Evolutionary conservation across 2,329 filamentous ascomycete genomes (phyloP).

Genomic region (Cladorrhinum sp.): DNA sequence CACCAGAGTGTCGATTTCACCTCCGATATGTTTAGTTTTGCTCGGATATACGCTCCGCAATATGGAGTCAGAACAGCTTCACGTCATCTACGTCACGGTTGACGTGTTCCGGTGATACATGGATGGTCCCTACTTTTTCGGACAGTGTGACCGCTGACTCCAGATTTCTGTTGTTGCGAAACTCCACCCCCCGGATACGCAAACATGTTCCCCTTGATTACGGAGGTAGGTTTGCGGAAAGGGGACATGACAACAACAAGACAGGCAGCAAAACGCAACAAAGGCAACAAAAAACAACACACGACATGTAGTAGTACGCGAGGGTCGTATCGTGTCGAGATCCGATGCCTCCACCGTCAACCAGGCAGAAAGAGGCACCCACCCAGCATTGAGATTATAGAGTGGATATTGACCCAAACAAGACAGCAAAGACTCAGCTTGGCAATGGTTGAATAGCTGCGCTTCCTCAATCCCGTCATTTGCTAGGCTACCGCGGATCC

Average conservation of each 20-base stretch:
- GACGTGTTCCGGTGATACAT: constrained; percentile 6
- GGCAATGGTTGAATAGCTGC: not conserved
- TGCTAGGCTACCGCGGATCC: not conserved
- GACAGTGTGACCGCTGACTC: not conserved
- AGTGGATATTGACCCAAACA: not conserved
- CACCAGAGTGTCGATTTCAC: not conserved
- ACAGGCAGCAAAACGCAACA: not conserved
- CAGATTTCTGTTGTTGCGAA: not conserved
- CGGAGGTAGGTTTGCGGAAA: not conserved
- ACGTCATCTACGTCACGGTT: constrained; percentile 5
- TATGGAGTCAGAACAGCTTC: not conserved
- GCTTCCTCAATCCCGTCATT: constrained; percentile 6
- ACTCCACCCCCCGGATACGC: constrained; percentile 5
- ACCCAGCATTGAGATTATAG: not conserved
- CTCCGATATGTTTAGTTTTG: not conserved
- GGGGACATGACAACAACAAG: not conserved
- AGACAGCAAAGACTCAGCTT: constrained; percentile 1
- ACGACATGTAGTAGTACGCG: not conserved
- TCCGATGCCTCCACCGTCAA: not conserved
- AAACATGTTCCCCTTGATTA: not conserved
- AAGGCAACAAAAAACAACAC: not conserved
- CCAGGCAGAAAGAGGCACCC: not conserved
- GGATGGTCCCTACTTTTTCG: constrained; percentile 1
- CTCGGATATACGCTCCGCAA: not conserved
- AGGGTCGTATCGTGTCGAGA: not conserved